Percentiles rank a stretch among this genome's conserved stretches.
Evolutionary conservation across 257 asterid species (phyloP).

Genomic region (Penstemon eatonii): DNA sequence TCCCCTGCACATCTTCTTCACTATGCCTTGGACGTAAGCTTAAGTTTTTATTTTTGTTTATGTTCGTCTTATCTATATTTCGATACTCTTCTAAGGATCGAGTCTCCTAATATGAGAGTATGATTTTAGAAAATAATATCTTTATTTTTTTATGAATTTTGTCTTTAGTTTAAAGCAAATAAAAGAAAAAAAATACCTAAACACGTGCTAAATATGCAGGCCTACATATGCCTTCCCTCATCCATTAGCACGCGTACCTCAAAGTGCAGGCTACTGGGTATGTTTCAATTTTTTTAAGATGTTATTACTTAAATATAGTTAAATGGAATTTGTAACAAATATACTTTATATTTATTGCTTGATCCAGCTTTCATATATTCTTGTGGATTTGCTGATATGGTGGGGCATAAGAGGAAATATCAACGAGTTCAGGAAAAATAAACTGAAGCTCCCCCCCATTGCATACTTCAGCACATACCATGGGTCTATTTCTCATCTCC

Average conservation of each 20-base stretch:
- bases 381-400: constrained; percentile 96
- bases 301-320: constrained; percentile 13
- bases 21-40: constrained; percentile 99
- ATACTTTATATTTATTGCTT: constrained; percentile 26
- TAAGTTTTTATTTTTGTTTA: constrained; percentile 15
- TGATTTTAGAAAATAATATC: no score
- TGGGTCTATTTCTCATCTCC: constrained; percentile 94
- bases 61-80: no score
- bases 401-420: constrained; percentile 96
- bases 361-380: constrained; percentile 83
- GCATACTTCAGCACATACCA: constrained; percentile 95
- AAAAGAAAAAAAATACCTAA: constrained; percentile 9
- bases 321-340: constrained; percentile 6
- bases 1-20: constrained; percentile 96
- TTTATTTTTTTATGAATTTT: neutral
- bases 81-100: no score
- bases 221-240: constrained; percentile 97
- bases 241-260: constrained; percentile 98
- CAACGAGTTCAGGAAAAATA: constrained; percentile 86
- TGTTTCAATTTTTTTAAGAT: constrained; percentile 30
- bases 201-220: constrained; percentile 58
- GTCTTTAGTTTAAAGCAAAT: constrained; percentile 13
- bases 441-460: constrained; percentile 87
- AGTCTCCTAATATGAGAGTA: no score
- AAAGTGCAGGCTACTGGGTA: constrained; percentile 99